phyloP scores from a whole-genome alignment of 805 yeast genomes.

The Candida lessepsii region DNA sequence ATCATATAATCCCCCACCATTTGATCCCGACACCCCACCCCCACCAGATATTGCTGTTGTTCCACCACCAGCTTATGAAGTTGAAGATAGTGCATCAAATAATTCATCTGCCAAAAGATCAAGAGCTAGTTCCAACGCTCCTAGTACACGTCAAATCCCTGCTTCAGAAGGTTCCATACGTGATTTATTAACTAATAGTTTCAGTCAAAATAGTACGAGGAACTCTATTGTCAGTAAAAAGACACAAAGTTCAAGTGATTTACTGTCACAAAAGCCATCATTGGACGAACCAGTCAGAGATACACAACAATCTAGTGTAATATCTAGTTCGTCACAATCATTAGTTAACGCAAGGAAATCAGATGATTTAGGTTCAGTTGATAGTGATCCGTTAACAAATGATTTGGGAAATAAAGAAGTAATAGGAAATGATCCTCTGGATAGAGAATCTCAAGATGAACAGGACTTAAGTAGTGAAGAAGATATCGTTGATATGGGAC shows the following conservation, averaged over 20 bases:
- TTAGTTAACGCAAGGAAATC: not conserved
- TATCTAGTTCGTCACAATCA: not conserved
- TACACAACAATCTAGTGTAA: not conserved
- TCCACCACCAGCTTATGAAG: constrained; percentile 35
- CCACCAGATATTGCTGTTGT: constrained; percentile 11
- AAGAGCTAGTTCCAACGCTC: not conserved
- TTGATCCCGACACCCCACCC: constrained; percentile 32
- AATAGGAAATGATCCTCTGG: too few species aligned
- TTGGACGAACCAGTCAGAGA: not conserved
- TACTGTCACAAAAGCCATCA: constrained; percentile 6
- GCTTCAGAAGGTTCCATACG: constrained; percentile 7
- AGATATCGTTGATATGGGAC: constrained; percentile 16
- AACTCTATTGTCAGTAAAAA: constrained; percentile 11
- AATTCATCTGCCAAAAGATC: constrained; percentile 1
- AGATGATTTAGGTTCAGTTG: not conserved
- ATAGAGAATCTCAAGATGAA: not conserved
- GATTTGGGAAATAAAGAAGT: constrained; percentile 6
- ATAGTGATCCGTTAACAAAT: constrained; percentile 4
- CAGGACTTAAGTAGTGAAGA: constrained; percentile 10
- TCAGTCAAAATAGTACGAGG: constrained; percentile 5
- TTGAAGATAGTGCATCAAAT: constrained; percentile 10
- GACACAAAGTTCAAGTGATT: constrained; percentile 16
- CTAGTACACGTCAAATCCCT: not conserved
- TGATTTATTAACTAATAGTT: constrained; percentile 14
- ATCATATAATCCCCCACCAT: constrained; percentile 63